A percentile compares a stretch with the other conserved stretches of the same genome.
Conservation (phyloP, 345 rosid species). For the Eucalyptus pauciflora region DNA sequence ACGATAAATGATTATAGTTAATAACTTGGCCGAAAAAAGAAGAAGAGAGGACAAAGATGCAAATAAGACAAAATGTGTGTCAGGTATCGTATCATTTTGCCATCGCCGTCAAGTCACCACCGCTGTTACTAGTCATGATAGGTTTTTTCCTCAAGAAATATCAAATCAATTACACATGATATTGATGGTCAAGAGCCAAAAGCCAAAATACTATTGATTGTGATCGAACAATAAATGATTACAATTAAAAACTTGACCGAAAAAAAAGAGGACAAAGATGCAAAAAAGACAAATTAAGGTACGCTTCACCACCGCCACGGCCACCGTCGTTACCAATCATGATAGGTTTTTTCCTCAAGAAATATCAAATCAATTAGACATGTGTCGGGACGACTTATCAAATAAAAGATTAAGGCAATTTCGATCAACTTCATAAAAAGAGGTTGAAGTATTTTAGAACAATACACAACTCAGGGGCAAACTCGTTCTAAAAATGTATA, state of each 20-base stretch:
- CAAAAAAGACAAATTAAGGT: too few relatives aligned
- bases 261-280: not conserved
- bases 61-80: not conserved
- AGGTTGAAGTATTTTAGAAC: not conserved
- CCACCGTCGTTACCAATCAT: not conserved
- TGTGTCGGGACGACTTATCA: not conserved
- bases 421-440: not conserved
- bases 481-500: not conserved
- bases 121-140: not conserved
- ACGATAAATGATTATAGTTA: not conserved
- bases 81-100: too few relatives aligned
- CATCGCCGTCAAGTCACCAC: not conserved
- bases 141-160: not conserved
- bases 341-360: not conserved
- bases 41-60: not conserved
- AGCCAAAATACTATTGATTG: not conserved
- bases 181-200: too few relatives aligned
- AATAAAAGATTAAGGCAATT: not conserved
- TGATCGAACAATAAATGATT: not conserved
- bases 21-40: not conserved
- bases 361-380: not conserved
- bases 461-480: not conserved
- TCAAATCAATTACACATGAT: not conserved
- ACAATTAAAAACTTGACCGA: not conserved
- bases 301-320: fast-evolving